A percentile compares a stretch with the other conserved stretches of the same genome.
Conservation (phyloP, 495 filamentous ascomycete species). For the Penicillium taxi region DNA sequence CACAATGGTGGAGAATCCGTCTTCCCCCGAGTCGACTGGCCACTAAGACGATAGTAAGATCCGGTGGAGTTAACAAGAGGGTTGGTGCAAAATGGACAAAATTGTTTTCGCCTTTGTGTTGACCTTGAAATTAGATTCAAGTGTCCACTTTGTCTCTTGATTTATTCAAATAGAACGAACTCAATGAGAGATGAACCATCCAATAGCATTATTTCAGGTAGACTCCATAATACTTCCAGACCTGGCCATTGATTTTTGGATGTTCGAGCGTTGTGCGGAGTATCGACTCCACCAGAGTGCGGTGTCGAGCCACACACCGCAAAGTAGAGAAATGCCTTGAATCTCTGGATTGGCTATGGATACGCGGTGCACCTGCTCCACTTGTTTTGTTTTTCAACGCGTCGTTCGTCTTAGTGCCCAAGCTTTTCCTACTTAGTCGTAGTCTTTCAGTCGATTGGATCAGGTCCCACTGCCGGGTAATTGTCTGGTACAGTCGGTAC, state of each 20-base stretch:
- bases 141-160: conserved; percentile 1
- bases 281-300: conserved; percentile 3
- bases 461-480: conserved; percentile 9
- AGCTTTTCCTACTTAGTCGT: conserved; percentile 9
- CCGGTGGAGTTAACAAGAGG: background rate
- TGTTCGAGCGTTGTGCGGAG: conserved; percentile 6
- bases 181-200: no score
- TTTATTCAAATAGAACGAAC: no score
- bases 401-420: conserved; percentile 17
- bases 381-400: conserved; percentile 4
- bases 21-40: conserved; percentile 16
- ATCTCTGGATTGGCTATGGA: background rate
- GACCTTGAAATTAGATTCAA: no score
- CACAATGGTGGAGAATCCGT: conserved; percentile 23
- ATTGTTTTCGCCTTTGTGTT: no score
- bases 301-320: background rate
- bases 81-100: no score
- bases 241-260: no score
- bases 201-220: no score
- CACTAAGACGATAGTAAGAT: background rate
- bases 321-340: no score
- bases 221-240: no score
- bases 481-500: conserved; percentile 13
- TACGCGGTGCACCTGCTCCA: conserved; percentile 7
- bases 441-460: conserved; percentile 1